phyloP scores from a whole-genome alignment of 148 eudicot species.

The Hydrangea macrophylla region DNA sequence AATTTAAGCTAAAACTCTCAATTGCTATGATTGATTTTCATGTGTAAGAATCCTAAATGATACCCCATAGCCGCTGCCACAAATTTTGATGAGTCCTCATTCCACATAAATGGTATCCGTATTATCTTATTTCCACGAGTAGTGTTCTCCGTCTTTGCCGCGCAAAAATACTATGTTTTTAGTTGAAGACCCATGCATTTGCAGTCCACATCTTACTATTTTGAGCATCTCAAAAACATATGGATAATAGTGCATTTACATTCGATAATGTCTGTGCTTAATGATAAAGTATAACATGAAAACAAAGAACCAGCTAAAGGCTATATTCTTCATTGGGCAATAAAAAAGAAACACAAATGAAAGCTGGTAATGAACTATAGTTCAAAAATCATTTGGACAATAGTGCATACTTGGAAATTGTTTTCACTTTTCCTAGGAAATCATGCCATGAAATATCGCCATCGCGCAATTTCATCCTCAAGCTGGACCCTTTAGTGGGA shows the following conservation, averaged over 20 bases:
- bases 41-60: background rate
- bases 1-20: background rate
- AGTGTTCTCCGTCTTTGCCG: background rate
- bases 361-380: background rate
- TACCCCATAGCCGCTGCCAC: background rate
- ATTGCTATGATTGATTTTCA: background rate
- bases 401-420: constrained; percentile 42
- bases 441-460: constrained; percentile 82
- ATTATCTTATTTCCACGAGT: background rate
- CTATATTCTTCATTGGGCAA: background rate
- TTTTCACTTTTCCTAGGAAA: constrained; percentile 52
- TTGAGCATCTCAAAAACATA: background rate
- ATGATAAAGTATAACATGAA: background rate
- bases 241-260: background rate
- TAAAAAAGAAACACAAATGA: background rate
- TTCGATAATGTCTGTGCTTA: background rate
- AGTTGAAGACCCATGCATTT: background rate
- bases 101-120: background rate
- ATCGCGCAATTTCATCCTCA: constrained; percentile 49
- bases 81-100: background rate
- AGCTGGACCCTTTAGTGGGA: constrained; percentile 36
- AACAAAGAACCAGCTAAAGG: background rate
- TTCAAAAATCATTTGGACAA: background rate
- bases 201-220: background rate
- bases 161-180: background rate